Percentiles rank a stretch among this genome's conserved stretches.
Evolutionary conservation across 2,329 filamentous ascomycete species (phyloP).

Genomic region (Diaporthe capsici): DNA sequence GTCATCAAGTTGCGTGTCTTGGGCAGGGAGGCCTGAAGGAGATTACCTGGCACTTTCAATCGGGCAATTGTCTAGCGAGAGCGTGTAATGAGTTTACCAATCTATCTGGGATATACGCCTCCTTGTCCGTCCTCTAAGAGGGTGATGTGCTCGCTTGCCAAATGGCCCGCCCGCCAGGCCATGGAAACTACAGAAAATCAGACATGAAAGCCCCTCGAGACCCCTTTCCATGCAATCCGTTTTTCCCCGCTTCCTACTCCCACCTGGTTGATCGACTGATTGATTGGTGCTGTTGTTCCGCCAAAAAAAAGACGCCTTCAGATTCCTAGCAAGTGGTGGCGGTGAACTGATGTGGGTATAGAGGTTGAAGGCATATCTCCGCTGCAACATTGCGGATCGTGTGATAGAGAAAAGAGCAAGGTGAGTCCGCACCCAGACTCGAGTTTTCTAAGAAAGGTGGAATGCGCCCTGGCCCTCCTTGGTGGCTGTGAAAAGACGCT

Average conservation of each 20-base stretch:
- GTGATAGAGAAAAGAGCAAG: conserved; percentile 7
- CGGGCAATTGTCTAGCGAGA: background rate
- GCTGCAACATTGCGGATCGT: conserved; percentile 17
- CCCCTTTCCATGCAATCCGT: conserved; percentile 38
- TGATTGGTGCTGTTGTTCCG: conserved; percentile 34
- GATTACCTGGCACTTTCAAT: background rate
- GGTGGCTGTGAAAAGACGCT: conserved; percentile 87
- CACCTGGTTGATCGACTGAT: conserved; percentile 1
- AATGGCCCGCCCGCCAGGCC: conserved; percentile 1
- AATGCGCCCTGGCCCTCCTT: conserved; percentile 98
- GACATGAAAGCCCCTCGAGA: conserved; percentile 29
- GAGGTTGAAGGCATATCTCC: conserved; percentile 12
- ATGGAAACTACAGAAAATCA: conserved; percentile 30
- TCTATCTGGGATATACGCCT: conserved; percentile 41
- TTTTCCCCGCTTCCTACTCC: conserved; percentile 22
- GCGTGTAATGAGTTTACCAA: conserved; percentile 39
- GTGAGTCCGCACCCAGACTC: background rate
- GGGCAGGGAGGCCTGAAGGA: background rate
- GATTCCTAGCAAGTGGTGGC: conserved; percentile 32
- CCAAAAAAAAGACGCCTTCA: conserved; percentile 34
- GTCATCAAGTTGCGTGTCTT: background rate
- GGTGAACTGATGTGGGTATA: conserved; percentile 26
- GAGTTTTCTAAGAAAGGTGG: conserved; percentile 80
- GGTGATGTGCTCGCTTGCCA: conserved; percentile 35
- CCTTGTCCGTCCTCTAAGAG: conserved; percentile 28